phyloP scores from a whole-genome alignment of 208 protist species.

The Crithidia sp. region DNA sequence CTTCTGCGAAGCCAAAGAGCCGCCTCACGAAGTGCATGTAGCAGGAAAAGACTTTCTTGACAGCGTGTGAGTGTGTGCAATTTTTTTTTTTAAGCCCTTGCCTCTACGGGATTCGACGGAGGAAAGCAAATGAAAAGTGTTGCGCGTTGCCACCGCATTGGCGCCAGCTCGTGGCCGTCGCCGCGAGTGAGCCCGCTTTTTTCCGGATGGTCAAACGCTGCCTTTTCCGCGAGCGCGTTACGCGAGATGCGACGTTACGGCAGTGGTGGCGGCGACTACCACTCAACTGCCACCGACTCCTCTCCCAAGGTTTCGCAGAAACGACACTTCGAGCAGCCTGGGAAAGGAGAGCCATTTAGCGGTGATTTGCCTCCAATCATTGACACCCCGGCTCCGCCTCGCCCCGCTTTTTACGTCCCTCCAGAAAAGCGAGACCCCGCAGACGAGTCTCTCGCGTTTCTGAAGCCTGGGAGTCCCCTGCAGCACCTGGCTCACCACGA shows the following conservation, averaged over 20 bases:
- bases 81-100: too few relatives aligned
- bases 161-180: neutral
- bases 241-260: neutral
- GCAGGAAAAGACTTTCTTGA: too few relatives aligned
- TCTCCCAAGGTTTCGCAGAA: conserved; percentile 3
- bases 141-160: neutral
- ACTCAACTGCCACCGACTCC: neutral
- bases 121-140: neutral
- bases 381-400: conserved; percentile 56
- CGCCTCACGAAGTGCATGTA: too few relatives aligned
- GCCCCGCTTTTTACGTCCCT: conserved; percentile 74
- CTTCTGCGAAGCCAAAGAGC: too few relatives aligned
- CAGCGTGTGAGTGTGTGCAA: too few relatives aligned
- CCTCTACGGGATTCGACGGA: too few relatives aligned
- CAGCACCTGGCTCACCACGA: conserved; percentile 24
- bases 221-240: neutral
- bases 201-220: neutral
- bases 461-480: conserved; percentile 47
- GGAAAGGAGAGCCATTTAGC: too few relatives aligned
- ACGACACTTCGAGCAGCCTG: neutral
- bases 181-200: neutral
- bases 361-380: conserved; percentile 23
- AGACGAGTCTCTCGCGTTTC: conserved; percentile 74
- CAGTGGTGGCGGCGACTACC: neutral
- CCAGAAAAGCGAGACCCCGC: conserved; percentile 60